Base-by-base conservation (phyloP, 768 basidiomycete species). In the Termitomyces sp. region DNA sequence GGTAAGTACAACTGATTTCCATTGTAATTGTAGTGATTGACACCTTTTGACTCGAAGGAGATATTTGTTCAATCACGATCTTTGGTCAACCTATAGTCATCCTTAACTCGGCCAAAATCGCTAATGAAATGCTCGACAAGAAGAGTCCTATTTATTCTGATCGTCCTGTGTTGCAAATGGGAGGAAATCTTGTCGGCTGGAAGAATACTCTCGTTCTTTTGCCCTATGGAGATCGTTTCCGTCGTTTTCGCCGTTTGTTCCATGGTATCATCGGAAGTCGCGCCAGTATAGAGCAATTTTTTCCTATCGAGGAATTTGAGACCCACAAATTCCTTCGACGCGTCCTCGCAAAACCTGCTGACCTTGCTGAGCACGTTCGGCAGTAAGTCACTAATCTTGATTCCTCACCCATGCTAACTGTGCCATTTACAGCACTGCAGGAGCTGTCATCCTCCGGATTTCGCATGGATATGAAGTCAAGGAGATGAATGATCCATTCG, bases 61-160 rank as follows among this genome's bases (percentile, higher is more conserved):
- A 82, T 56, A 84, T 87, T 24, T 77, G 78, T 59, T 85, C 84
- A 44, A 76, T 79, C 1, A 85, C 81, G 28, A 72, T 86, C 14
- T 71, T 87, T 5, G 84, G 85, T 3, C 85, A 85, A 60, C 74
- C 83, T 43, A 68, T 87, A 36, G 67, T 87, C 40, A 69, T 87
- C 46, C 61, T 87, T 30, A 85, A 84, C 64, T 80, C 77, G 11
- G 73, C 73, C 22, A 74, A 76, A 63, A 63, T 73, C 20, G 82
- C 83, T 18, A 67, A 72, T 57, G 83, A 86, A 53, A 76, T 88
- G 71, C 73, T 87, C 50, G 84, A 88, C 67, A 85, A 85, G 70
- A 85, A 85, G 63, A 84, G 83, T 59, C 74, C 81, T 28, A 76
- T 81, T 44, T 87, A 87, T 66, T 87, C 86, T 20, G 86, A 87